phyloP scores from a whole-genome alignment of 2,329 filamentous ascomycete genomes.

The Metarhizium guizhouense region DNA sequence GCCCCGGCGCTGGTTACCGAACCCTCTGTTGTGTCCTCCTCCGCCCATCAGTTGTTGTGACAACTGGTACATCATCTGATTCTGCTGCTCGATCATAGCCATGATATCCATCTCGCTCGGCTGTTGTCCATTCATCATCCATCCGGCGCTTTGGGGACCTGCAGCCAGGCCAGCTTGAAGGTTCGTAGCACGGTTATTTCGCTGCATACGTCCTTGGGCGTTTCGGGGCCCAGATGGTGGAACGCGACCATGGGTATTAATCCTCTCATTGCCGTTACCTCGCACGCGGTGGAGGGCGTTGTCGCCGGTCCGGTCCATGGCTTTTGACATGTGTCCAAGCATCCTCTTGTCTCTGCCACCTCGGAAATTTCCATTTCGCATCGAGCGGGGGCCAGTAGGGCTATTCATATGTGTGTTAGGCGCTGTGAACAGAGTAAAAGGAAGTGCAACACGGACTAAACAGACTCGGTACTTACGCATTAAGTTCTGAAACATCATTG shows the following conservation, averaged over 20 bases:
- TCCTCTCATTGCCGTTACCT: constrained; percentile 64
- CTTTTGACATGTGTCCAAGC: constrained; percentile 75
- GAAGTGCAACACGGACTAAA: not conserved
- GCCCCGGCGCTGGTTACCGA: constrained; percentile 30
- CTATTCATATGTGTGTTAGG: constrained; percentile 33
- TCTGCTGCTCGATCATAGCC: constrained; percentile 82
- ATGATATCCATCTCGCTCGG: constrained; percentile 48
- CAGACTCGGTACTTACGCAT: constrained; percentile 43
- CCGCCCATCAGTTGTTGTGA: constrained; percentile 53
- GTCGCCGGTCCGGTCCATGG: constrained; percentile 70
- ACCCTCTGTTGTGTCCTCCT: constrained; percentile 24
- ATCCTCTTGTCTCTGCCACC: constrained; percentile 68
- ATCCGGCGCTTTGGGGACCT: constrained; percentile 27
- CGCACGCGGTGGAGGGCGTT: constrained; percentile 73
- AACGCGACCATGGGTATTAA: constrained; percentile 67
- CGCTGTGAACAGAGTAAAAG: not conserved
- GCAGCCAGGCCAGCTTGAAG: constrained; percentile 40
- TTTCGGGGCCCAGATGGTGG: constrained; percentile 64
- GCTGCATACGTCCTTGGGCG: constrained; percentile 39
- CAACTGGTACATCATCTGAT: constrained; percentile 74
- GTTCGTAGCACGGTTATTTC: constrained; percentile 33
- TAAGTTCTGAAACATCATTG: constrained; percentile 37
- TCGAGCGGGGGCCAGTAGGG: constrained; percentile 88
- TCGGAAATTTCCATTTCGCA: constrained; percentile 63
- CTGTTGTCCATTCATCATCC: constrained; percentile 38